Evolutionary conservation across 2,329 filamentous ascomycete species (phyloP).

Genomic region (Penicillium sp.): DNA sequence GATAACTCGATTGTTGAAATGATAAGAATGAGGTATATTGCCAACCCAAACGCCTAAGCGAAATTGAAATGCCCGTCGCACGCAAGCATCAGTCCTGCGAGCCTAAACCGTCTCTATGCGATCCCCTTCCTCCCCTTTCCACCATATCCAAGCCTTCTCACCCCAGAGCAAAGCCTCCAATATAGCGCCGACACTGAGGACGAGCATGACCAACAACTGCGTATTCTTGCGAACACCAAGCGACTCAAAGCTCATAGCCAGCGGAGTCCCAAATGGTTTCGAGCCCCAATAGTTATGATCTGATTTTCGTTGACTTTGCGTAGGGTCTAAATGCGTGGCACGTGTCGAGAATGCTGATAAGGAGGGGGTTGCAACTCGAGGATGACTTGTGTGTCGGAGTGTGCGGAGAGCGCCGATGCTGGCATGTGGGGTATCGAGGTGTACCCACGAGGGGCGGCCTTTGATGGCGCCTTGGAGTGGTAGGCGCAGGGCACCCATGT

Average conservation of each 20-base stretch:
- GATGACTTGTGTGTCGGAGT: background rate
- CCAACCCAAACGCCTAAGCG: background rate
- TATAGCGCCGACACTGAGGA: background rate
- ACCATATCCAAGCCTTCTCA: constrained; percentile 15
- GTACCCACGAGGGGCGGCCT: background rate
- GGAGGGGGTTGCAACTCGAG: background rate
- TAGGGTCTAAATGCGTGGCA: background rate
- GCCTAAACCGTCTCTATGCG: background rate
- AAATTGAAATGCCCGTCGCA: background rate
- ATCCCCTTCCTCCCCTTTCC: constrained; percentile 9
- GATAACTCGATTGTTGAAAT: background rate
- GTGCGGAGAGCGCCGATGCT: constrained; percentile 2
- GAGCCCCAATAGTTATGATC: background rate
- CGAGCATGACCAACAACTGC: constrained; percentile 5
- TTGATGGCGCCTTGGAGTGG: constrained; percentile 2
- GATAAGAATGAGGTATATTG: background rate
- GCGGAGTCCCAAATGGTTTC: background rate
- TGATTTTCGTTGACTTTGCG: background rate
- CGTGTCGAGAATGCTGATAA: constrained; percentile 9
- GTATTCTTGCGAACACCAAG: constrained; percentile 9
- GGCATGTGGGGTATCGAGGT: background rate
- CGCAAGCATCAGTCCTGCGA: background rate
- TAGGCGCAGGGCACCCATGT: background rate
- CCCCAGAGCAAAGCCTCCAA: constrained; percentile 12
- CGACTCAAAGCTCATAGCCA: constrained; percentile 15